Conservation (phyloP, 345 rosid species). For the Cardiospermum halicacabum region DNA sequence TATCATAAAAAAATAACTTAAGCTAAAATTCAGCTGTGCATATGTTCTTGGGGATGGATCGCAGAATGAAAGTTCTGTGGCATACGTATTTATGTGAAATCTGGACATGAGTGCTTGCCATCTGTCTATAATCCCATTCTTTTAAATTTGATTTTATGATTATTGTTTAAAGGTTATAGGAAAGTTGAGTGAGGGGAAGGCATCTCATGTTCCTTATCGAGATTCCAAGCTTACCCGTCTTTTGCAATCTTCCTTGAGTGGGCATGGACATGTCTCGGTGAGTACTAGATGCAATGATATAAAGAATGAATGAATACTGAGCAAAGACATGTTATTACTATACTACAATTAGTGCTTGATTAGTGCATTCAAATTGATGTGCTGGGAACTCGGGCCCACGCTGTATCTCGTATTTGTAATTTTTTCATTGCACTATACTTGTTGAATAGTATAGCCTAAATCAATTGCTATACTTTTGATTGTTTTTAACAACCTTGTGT, state of each 20-base stretch:
- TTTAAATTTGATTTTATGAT: slow-evolving; percentile 15
- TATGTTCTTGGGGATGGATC: background rate
- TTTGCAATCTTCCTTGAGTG: slow-evolving; percentile 93
- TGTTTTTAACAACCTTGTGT: background rate
- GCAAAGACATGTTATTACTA: background rate
- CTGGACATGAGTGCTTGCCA: background rate
- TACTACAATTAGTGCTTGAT: background rate
- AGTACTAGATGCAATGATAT: slow-evolving; percentile 29
- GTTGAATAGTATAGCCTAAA: background rate
- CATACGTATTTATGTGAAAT: background rate
- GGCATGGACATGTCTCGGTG: slow-evolving; percentile 99
- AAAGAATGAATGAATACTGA: background rate
- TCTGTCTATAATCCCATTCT: slow-evolving; percentile 2
- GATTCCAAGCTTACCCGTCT: slow-evolving; percentile 99
- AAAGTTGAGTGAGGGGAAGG: slow-evolving; percentile 96
- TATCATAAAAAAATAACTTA: background rate
- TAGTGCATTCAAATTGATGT: background rate
- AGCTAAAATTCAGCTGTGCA: background rate
- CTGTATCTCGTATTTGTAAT: background rate
- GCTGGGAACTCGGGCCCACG: background rate
- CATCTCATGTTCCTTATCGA: slow-evolving; percentile 97
- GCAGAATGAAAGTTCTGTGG: background rate
- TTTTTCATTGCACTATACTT: background rate
- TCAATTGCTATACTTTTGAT: background rate
- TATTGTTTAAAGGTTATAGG: slow-evolving; percentile 80